Percentiles rank a stretch among this genome's conserved stretches.
Evolutionary conservation across 1,284 basidiomycete genomes (phyloP).

Genomic region (Phellinidium pouzarii): DNA sequence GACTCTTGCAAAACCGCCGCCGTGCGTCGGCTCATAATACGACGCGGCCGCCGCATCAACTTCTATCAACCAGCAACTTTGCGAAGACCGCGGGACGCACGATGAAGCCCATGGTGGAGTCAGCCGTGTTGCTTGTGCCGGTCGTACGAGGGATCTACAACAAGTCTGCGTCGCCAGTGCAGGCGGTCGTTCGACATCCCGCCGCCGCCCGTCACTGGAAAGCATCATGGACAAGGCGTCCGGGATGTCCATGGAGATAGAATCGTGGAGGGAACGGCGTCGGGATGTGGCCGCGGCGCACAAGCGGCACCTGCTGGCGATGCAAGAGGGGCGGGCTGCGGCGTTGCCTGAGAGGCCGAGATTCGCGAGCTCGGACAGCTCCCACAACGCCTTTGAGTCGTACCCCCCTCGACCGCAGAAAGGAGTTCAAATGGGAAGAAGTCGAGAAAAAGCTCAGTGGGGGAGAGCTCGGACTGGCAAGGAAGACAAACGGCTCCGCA

Average conservation of each 20-base stretch:
- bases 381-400: not conserved
- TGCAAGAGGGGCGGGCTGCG: conserved; percentile 2
- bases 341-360: not conserved
- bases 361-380: not conserved
- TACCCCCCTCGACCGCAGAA: not conserved
- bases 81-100: not conserved
- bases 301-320: not conserved
- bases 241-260: not conserved
- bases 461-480: not conserved
- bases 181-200: not conserved
- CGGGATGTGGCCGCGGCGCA: not conserved
- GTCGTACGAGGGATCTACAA: not conserved
- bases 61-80: too few relatives aligned
- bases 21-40: not conserved
- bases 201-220: too few relatives aligned
- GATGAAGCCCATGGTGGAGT: not conserved
- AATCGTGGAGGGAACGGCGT: not conserved
- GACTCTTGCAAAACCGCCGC: not conserved
- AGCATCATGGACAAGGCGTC: too few relatives aligned
- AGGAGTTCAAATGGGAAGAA: not conserved
- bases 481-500: not conserved
- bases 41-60: not conserved
- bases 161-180: not conserved
- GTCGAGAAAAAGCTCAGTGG: not conserved
- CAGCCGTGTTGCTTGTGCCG: not conserved